phyloP scores from a whole-genome alignment of 805 yeast species.

The Candida suzukii region DNA sequence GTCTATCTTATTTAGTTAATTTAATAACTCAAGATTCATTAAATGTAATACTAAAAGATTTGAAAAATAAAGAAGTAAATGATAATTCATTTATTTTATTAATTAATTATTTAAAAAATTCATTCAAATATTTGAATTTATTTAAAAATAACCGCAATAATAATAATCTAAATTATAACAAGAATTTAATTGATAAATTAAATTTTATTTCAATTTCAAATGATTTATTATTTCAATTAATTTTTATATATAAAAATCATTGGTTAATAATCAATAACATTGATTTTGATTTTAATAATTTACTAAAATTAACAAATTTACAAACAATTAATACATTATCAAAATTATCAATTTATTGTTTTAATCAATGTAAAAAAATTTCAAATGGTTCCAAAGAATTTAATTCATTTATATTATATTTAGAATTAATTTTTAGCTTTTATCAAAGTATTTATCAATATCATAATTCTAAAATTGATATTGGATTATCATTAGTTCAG shows the following conservation, averaged over 20 bases:
- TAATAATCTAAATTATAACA: background rate
- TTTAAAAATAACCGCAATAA: slow-evolving; percentile 1
- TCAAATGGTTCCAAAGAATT: background rate
- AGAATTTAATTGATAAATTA: slow-evolving; percentile 2
- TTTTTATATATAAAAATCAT: slow-evolving; percentile 17
- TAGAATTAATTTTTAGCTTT: slow-evolving; percentile 18
- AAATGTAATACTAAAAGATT: background rate
- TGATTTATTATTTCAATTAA: slow-evolving; percentile 14
- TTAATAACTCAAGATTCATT: background rate
- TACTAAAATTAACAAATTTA: background rate
- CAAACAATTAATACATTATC: background rate
- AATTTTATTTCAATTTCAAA: slow-evolving; percentile 11
- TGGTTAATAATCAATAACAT: slow-evolving; percentile 8
- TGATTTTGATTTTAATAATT: background rate
- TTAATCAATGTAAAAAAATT: background rate
- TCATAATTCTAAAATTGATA: slow-evolving; percentile 16
- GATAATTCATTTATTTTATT: slow-evolving; percentile 18
- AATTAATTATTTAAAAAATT: slow-evolving; percentile 13
- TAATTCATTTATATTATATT: slow-evolving; percentile 3
- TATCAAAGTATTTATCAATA: slow-evolving; percentile 19
- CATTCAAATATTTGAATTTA: slow-evolving; percentile 12
- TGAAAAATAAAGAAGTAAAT: slow-evolving; percentile 12
- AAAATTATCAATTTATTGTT: background rate
- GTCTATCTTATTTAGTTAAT: slow-evolving; percentile 5
- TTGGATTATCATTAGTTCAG: slow-evolving; percentile 18